These are phyloP conservation scores for Lolium perenne DNA, from an alignment of 176 grass and related monocot genomes.

Conservation along the genomic window DNA sequence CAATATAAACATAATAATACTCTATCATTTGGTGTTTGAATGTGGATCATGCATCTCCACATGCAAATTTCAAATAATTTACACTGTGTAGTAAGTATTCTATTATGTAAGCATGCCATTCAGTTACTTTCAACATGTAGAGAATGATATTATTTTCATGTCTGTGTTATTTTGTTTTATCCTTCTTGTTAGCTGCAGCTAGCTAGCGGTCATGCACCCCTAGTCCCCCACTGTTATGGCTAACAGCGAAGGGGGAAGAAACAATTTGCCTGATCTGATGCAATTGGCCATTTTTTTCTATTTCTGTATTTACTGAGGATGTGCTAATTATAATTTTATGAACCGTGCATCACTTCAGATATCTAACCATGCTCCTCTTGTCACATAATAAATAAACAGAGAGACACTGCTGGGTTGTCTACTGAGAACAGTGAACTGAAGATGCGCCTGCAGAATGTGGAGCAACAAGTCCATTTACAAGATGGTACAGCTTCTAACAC, in stretches of 20 bases:
- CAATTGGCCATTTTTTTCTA: neutral
- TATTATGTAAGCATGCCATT: neutral
- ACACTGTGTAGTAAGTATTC: neutral
- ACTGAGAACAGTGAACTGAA: constrained; percentile 65
- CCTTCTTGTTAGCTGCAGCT: neutral
- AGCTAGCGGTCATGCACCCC: neutral
- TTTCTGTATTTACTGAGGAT: neutral
- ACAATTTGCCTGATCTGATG: neutral
- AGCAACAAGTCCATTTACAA: constrained; percentile 60
- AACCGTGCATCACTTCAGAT: neutral
- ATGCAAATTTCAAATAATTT: neutral
- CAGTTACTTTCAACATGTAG: neutral
- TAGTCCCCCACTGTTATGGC: neutral
- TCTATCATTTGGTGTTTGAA: neutral
- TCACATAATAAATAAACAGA: constrained; percentile 38
- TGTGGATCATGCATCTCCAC: neutral
- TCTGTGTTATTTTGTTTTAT: neutral
- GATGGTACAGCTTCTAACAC: constrained; percentile 45
- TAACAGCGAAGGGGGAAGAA: neutral
- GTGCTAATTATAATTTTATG: neutral
- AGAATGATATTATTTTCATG: neutral
- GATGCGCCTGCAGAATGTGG: constrained; percentile 49
- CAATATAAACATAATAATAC: neutral
- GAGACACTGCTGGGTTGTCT: constrained; percentile 61
- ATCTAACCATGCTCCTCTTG: neutral